Percentiles rank a stretch among this genome's conserved stretches.
Evolutionary conservation across 2,329 filamentous ascomycete genomes (phyloP).

Genomic region (Dryadomyces quercus-mongolicae): DNA sequence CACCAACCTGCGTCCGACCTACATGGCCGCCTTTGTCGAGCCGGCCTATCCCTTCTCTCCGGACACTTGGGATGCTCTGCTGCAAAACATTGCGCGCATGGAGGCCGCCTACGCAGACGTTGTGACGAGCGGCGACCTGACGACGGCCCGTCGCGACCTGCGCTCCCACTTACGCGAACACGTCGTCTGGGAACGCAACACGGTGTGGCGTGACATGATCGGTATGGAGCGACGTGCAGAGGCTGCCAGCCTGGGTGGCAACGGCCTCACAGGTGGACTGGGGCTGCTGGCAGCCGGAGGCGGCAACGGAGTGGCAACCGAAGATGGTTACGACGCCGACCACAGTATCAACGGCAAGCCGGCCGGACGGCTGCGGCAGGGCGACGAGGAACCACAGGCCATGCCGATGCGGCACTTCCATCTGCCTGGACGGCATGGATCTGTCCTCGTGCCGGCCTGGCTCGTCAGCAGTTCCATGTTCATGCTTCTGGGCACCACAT

Average conservation of each 20-base stretch:
- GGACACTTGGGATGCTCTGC: slow-evolving; percentile 56
- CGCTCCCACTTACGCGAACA: slow-evolving; percentile 88
- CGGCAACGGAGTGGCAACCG: background rate
- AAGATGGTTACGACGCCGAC: slow-evolving; percentile 1
- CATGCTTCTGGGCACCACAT: slow-evolving; percentile 57
- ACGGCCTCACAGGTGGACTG: background rate
- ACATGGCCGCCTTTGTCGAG: slow-evolving; percentile 63
- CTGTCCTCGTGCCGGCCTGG: slow-evolving; percentile 64
- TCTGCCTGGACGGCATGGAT: slow-evolving; percentile 52
- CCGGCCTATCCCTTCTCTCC: slow-evolving; percentile 71
- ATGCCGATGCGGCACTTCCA: slow-evolving; percentile 27
- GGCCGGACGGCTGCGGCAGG: slow-evolving; percentile 58
- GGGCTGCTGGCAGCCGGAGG: slow-evolving; percentile 9
- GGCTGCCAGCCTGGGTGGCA: slow-evolving; percentile 70
- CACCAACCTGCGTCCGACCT: slow-evolving; percentile 63
- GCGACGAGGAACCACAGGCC: slow-evolving; percentile 56
- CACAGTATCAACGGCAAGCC: slow-evolving; percentile 31
- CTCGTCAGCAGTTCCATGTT: slow-evolving; percentile 73
- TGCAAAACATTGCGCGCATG: slow-evolving; percentile 60
- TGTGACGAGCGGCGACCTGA: slow-evolving; percentile 69
- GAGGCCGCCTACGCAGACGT: slow-evolving; percentile 72
- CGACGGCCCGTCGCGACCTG: slow-evolving; percentile 70
- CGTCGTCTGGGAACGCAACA: slow-evolving; percentile 97
- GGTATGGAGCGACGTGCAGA: slow-evolving; percentile 92
- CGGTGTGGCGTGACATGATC: slow-evolving; percentile 98